Percentiles rank a stretch among this genome's conserved stretches.
phyloP scores from a whole-genome alignment of 768 basidiomycete species.

The Butyriboletus loyo region DNA sequence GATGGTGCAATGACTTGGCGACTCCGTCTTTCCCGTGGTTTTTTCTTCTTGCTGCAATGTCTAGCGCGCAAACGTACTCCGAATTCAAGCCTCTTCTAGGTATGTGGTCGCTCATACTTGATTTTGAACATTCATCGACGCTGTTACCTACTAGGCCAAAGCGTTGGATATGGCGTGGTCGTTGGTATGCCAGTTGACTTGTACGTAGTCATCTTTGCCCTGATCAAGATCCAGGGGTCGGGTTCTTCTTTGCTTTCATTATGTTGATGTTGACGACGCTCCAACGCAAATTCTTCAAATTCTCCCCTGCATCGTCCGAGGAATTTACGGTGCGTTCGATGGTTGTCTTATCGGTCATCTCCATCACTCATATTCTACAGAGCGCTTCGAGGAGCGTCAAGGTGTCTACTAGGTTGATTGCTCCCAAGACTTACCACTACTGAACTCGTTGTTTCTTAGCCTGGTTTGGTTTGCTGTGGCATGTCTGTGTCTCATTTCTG shows the following conservation, averaged over 20 bases:
- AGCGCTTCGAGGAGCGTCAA: slow-evolving; percentile 47
- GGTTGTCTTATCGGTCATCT: neutral
- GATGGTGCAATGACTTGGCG: neutral
- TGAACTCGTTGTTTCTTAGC: slow-evolving; percentile 25
- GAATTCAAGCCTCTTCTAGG: slow-evolving; percentile 42
- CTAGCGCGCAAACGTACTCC: slow-evolving; percentile 19
- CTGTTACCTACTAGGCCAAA: slow-evolving; percentile 32
- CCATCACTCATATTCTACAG: slow-evolving; percentile 16
- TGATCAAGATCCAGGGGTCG: slow-evolving; percentile 36
- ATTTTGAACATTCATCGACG: neutral
- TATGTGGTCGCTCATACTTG: slow-evolving; percentile 13
- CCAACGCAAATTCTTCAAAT: slow-evolving; percentile 45
- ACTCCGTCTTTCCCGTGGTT: neutral
- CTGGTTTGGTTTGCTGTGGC: slow-evolving; percentile 49
- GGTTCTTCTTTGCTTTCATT: slow-evolving; percentile 48
- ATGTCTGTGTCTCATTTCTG: slow-evolving; percentile 32
- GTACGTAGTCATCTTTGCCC: neutral
- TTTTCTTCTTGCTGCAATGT: slow-evolving; percentile 7
- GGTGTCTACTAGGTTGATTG: slow-evolving; percentile 19
- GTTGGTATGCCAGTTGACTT: slow-evolving; percentile 34
- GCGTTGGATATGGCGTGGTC: slow-evolving; percentile 50
- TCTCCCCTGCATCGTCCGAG: slow-evolving; percentile 45
- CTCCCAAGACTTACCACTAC: neutral
- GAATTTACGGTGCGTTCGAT: slow-evolving; percentile 41
- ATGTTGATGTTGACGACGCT: slow-evolving; percentile 46